Base-by-base conservation (phyloP, 2,329 filamentous ascomycete species). In the Penicillium carneum region DNA sequence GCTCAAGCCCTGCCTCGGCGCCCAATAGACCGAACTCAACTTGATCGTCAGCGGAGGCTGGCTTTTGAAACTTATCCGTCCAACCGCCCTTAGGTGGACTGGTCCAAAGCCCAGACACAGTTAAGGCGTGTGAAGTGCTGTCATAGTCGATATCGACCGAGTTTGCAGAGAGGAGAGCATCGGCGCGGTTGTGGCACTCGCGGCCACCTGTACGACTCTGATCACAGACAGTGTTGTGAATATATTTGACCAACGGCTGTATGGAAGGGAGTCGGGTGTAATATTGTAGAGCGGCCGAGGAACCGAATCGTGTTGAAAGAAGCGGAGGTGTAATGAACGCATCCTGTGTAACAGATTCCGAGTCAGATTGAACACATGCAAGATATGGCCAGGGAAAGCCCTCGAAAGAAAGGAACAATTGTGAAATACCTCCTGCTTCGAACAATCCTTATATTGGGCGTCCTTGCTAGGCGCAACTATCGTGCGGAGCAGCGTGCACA, bases 11-110 rank as follows among this genome's bases (percentile, higher is more conserved):
- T 4, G 81, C 80, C 66, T 93, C 88, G 11, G 84, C 81, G 6
- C 86, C 87, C 59, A 98, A 80, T 43, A 97, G 84, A 16, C 94
- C 94, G 20, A 97, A 86, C 74, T 98, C 94, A 5, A 92, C 84
- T 49, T 89, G 86, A 49, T 87, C 82, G 1, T 62, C 65, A 8
- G 68, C 65, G 47, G 67, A 61, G 34, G 61, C 23, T 59, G 70
- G 54, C 50, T 73, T 73, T 12, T 69, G 59, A 29, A 83, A 77
- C 3, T 72, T 71, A 52, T 85, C 82, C 20, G 76, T 79, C 85
- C 84, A 87, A 8, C 74, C 74, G 23, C 72, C 66, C 9, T 64
- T 60, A 1, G 74, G 71, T 20, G 79, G 61, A 63, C 74, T 65
- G 16, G 74, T 67, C 87, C 88, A 95, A 55, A 87, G 81, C 31